Percentiles rank a stretch among this genome's conserved stretches.
Evolutionary conservation across 1,284 basidiomycete genomes (phyloP).

Genomic region (Earliella scabrosa): DNA sequence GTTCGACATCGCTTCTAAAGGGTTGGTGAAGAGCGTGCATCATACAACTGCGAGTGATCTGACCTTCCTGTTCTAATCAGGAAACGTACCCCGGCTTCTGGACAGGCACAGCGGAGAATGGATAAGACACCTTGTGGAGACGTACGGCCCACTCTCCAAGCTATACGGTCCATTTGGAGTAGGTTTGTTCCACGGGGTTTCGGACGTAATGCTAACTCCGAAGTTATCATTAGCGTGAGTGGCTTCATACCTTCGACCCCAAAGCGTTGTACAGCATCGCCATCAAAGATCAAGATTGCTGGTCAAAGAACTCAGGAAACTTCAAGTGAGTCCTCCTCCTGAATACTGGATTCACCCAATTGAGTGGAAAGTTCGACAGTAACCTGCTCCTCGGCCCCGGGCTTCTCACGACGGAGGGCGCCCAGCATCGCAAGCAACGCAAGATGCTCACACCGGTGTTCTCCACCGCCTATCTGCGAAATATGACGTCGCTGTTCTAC

Average conservation of each 20-base stretch:
- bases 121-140: conserved; percentile 13
- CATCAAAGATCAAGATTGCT: conserved; percentile 23
- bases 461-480: conserved; percentile 11
- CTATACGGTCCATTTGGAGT: conserved; percentile 29
- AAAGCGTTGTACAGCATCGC: conserved; percentile 20
- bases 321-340: background rate
- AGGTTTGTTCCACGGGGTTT: background rate
- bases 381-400: conserved; percentile 24
- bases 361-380: background rate
- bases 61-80: background rate
- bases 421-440: conserved; percentile 15
- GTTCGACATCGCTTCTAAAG: background rate
- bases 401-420: conserved; percentile 22
- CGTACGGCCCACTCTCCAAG: conserved; percentile 22
- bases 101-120: conserved; percentile 17
- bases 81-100: background rate
- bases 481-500: conserved; percentile 10
- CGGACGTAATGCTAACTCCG: too few species aligned
- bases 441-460: conserved; percentile 21
- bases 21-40: too few species aligned
- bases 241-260: conserved; percentile 12
- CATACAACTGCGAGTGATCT: too few species aligned
- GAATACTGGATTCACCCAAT: too few species aligned
- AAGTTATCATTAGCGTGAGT: conserved; percentile 5
- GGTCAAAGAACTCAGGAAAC: conserved; percentile 14